Evolutionary conservation across 768 basidiomycete species (phyloP), one percentile per base, ranked within the genome.

Genomic region (Kwoniella bestiolae): DNA sequence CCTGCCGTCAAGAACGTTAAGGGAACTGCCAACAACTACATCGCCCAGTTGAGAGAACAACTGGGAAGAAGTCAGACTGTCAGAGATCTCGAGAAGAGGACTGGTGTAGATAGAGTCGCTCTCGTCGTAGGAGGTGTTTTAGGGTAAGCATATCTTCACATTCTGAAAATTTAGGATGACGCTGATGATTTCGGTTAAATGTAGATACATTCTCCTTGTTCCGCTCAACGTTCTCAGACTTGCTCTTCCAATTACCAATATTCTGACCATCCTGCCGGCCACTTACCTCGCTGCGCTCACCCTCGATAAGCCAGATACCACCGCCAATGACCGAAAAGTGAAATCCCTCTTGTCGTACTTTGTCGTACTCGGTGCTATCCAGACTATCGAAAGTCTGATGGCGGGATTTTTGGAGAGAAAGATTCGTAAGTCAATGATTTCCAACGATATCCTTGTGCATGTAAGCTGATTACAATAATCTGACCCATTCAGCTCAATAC

Each of bases 171-270:
- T 14, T 45, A 29, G 28, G 16, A 51, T 63, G 32, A 63, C 53
- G 18, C 51, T 53, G 28, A 28, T 21, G 21, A 9, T 21, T 4
- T 18, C 32, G 34, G 49, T 28, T 31, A 18, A 23, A 23, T 49
- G n/a, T 57, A 76, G 75, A n/a, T 77, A 77, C 67, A 56, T 77
- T 59, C 60, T 74, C 25, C 67, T 77, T 5, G 73, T 77, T 66
- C 75, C 75, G 12, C 65, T 77, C 49, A 77, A 77, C 71, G 59
- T 77, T 45, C 72, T 77, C 49, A 62, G 71, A 38, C 71, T 77
- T 28, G 75, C 71, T 18, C 71, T 72, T 32, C 72, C 72, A 11
- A 69, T 68, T 44, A 77, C 75, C 21, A 46, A 60, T 3, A 65
- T 77, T 26, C 65, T 77, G 28, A 77, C 75, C n/a, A 62, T 72